phyloP scores from a whole-genome alignment of 2,329 filamentous ascomycete genomes.

The Fusarium irregulare region DNA sequence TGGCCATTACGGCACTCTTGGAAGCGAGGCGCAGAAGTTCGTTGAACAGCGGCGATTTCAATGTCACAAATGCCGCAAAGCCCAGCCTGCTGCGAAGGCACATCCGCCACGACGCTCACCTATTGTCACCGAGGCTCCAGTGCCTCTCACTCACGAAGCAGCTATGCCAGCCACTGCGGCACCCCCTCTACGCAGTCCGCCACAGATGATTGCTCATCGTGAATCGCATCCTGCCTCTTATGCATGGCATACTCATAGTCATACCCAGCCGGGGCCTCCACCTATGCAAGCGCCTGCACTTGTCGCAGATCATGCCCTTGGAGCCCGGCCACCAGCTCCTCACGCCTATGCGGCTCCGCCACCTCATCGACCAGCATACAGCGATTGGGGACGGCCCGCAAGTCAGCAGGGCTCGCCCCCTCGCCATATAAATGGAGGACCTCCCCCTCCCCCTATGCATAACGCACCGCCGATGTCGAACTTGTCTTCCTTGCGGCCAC shows the following conservation, averaged over 20 bases:
- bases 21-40: conserved; percentile 69
- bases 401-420: conserved; percentile 62
- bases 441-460: conserved; percentile 42
- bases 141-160: conserved; percentile 30
- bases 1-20: conserved; percentile 62
- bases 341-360: conserved; percentile 47
- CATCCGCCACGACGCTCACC: conserved; percentile 40
- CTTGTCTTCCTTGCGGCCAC: conserved; percentile 62
- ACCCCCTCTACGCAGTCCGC: conserved; percentile 47
- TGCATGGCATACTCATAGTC: conserved; percentile 43
- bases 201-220: conserved; percentile 46
- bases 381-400: conserved; percentile 63
- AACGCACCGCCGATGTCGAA: conserved; percentile 48
- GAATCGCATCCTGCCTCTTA: conserved; percentile 42
- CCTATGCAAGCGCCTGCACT: conserved; percentile 42
- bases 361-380: conserved; percentile 47
- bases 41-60: conserved; percentile 72
- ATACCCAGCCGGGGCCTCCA: conserved; percentile 38
- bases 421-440: conserved; percentile 63
- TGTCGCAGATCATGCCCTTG: conserved; percentile 44
- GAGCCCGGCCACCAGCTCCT: conserved; percentile 44
- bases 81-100: conserved; percentile 58
- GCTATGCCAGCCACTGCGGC: conserved; percentile 34
- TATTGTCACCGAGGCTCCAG: conserved; percentile 36
- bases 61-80: conserved; percentile 79